A percentile compares a stretch with the other conserved stretches of the same genome.
These are phyloP conservation scores for Hymenoscyphus fructigenus DNA, from an alignment of 2,329 filamentous ascomycete genomes.

Conservation along the genomic window DNA sequence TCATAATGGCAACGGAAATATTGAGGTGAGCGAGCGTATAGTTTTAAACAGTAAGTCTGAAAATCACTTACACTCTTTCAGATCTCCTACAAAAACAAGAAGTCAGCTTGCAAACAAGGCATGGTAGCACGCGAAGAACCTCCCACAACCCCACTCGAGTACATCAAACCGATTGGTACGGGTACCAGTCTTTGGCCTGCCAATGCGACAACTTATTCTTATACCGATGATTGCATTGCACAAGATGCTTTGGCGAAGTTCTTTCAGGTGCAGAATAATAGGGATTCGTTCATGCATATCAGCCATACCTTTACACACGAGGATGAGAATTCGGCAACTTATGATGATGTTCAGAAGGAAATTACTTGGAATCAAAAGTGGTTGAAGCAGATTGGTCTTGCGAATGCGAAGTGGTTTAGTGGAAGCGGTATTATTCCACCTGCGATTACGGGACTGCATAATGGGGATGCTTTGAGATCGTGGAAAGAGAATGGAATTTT, in stretches of 20 bases:
- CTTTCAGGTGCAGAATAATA: constrained; percentile 48
- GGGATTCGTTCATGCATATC: constrained; percentile 54
- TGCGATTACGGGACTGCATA: constrained; percentile 61
- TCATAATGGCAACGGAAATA: constrained; percentile 53
- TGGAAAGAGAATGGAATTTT: constrained; percentile 58
- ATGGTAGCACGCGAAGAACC: constrained; percentile 44
- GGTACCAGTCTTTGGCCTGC: constrained; percentile 48
- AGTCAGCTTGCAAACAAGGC: constrained; percentile 13
- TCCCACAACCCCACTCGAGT: constrained; percentile 43
- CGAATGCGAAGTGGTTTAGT: constrained; percentile 47
- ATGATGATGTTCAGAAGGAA: constrained; percentile 53
- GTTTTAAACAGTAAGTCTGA: background rate
- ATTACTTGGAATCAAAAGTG: constrained; percentile 60
- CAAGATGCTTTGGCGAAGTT: constrained; percentile 49
- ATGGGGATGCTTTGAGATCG: constrained; percentile 58
- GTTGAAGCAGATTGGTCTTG: constrained; percentile 52
- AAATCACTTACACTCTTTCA: background rate
- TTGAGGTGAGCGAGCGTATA: constrained; percentile 33
- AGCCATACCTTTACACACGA: constrained; percentile 62
- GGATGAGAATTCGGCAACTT: constrained; percentile 58
- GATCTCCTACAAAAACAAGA: constrained; percentile 8
- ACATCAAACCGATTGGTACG: constrained; percentile 47
- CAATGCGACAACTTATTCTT: constrained; percentile 20
- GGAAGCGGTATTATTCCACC: constrained; percentile 57
- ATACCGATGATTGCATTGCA: constrained; percentile 41